Base-by-base conservation (phyloP, 441 rosid genomes). In the Euphorbia schlechtendalii region DNA sequence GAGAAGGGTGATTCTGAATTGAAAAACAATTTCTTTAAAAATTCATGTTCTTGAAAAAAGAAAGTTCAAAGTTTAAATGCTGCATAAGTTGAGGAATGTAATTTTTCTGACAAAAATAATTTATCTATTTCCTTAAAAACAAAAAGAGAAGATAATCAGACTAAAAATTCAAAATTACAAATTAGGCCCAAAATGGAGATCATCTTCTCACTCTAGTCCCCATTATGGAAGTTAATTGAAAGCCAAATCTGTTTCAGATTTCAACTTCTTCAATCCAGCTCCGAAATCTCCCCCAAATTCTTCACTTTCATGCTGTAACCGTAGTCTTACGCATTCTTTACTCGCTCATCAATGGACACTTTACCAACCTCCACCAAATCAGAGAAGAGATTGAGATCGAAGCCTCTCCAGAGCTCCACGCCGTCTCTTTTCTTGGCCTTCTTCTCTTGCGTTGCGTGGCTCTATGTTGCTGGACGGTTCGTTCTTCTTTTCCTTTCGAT, bases 391-490 rank as follows among this genome's bases (percentile, higher is more conserved):
- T 70, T 84, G 82, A 91, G 97, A 79, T 89, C 95, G 63, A 94
- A 82, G 87, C 74, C 86, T 76, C 65, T 70, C 20, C 88, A 82
- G 69, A 78, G 83, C 18, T 90, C 97, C 9, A 91, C 79, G 65
- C 92, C 96, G 0, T 90, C 99, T 55, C 77, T 89, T 20, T 70
- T 87, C 57, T 58, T 90, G 81, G 93, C 93, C 64, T 87, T 94
- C 84, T 86, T 89, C 85, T 94, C 99, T 66, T 94, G 97, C 69
- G 68, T 94, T 34, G 99, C 97, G 77, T 90, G 99, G 99, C 97
- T 94, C 63, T 94, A 94, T 73, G 96, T 90, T 63, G 99, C 97
- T 57, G 99, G 97, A 74, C 82, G 99, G 99, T 90, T 59, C 71
- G 82, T 80, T 36, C 5, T 60, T 15, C 66, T 51, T n/a, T n/a